These are phyloP conservation scores for Phytophthora tubulina DNA, from an alignment of 352 stramenopile genomes.

Conservation along the genomic window DNA sequence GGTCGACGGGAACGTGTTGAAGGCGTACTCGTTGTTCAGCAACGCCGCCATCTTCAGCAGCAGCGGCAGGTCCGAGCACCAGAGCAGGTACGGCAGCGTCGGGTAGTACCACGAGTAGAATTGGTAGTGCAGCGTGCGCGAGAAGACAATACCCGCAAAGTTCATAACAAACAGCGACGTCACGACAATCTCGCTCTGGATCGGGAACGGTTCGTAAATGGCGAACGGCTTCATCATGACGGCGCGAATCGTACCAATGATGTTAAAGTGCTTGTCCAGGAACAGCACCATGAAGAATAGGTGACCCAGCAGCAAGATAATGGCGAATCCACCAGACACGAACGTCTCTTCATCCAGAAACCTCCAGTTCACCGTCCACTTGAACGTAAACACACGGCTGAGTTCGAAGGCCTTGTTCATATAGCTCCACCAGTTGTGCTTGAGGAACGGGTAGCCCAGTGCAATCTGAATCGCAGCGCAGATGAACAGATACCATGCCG, in stretches of 20 bases:
- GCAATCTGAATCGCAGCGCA: constrained; percentile 93
- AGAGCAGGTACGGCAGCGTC: constrained; percentile 95
- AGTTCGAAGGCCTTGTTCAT: constrained; percentile 98
- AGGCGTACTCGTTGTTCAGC: constrained; percentile 90
- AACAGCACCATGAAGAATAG: constrained; percentile 81
- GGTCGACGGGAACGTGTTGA: constrained; percentile 97
- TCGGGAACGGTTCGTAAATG: constrained; percentile 83
- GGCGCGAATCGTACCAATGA: constrained; percentile 76
- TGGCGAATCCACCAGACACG: constrained; percentile 72
- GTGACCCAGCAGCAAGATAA: constrained; percentile 67
- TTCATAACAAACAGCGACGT: constrained; percentile 94
- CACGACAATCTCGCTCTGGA: constrained; percentile 86
- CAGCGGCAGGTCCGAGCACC: constrained; percentile 87
- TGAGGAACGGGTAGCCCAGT: constrained; percentile 95
- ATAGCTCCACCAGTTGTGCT: constrained; percentile 95
- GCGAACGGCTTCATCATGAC: constrained; percentile 77
- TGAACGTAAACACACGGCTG: constrained; percentile 97
- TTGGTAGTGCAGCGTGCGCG: constrained; percentile 98
- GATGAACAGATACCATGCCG: constrained; percentile 89
- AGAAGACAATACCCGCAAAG: constrained; percentile 97
- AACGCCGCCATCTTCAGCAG: constrained; percentile 88
- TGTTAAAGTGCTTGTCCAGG: constrained; percentile 86
- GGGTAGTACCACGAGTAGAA: constrained; percentile 98
- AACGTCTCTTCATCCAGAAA: constrained; percentile 86
- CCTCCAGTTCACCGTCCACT: constrained; percentile 99